These are phyloP conservation scores for Parathielavia appendiculata DNA, from an alignment of 495 filamentous ascomycete genomes.

Conservation along the genomic window DNA sequence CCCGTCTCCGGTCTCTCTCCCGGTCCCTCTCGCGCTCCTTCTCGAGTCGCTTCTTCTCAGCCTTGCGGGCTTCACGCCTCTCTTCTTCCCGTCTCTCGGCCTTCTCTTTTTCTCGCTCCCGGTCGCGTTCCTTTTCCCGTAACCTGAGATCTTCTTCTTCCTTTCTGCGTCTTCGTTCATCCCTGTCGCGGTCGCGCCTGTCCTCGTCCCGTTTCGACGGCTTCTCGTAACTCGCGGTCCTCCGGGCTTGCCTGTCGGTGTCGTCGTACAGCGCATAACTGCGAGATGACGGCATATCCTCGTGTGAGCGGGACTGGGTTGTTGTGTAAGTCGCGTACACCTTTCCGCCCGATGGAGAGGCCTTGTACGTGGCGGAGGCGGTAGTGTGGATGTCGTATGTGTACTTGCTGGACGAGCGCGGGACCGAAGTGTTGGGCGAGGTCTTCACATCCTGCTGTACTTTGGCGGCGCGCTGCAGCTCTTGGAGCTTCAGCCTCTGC, in stretches of 20 bases:
- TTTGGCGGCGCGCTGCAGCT: constrained; percentile 34
- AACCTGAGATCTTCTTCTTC: constrained; percentile 32
- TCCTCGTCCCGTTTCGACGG: constrained; percentile 36
- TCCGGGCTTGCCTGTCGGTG: constrained; percentile 32
- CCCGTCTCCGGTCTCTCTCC: constrained; percentile 8
- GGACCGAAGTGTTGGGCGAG: constrained; percentile 35
- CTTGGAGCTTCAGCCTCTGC: constrained; percentile 58
- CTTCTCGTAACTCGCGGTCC: constrained; percentile 45
- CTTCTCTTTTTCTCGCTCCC: constrained; percentile 10
- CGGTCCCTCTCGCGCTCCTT: constrained; percentile 29
- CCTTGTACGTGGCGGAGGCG: constrained; percentile 31
- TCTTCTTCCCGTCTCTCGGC: constrained; percentile 28
- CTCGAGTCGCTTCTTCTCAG: constrained; percentile 24
- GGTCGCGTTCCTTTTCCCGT: constrained; percentile 24
- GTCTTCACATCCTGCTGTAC: constrained; percentile 30
- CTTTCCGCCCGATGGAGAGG: constrained; percentile 30
- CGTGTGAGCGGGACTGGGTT: constrained; percentile 38
- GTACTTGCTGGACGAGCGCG: constrained; percentile 28
- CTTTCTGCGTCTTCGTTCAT: constrained; percentile 31
- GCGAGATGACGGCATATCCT: constrained; percentile 33
- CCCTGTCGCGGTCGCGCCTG: constrained; percentile 33
- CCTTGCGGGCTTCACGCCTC: neutral
- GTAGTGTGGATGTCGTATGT: constrained; percentile 32
- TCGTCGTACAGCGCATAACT: constrained; percentile 30
- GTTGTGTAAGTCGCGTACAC: constrained; percentile 33